Evolutionary conservation across 495 filamentous ascomycete genomes (phyloP), one percentile per base, ranked within the genome.

Genomic region (Amorphotheca resinae): DNA sequence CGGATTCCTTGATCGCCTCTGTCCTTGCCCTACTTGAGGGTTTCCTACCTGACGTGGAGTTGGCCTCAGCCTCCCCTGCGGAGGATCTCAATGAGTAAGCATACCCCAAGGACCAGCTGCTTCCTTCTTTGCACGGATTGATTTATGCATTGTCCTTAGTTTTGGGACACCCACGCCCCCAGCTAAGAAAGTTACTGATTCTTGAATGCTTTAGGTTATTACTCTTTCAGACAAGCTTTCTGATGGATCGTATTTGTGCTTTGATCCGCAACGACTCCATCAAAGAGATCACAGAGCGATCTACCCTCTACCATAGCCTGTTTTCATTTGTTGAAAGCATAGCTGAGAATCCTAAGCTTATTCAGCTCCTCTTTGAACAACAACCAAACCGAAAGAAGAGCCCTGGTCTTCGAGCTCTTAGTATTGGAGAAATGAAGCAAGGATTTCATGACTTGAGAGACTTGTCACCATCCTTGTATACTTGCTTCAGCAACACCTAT

Each of bases 251-350:
- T 9, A 34, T 53, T 14, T 16, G 41, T 9, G 41, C 39, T 7
- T 15, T 53, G 18, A 28, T 53, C 18, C 45, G 38, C 8, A 49
- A 53, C 43, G 46, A 53, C 15, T 53, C 50, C 1, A 49, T 53
- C 20, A 28, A 20, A 9, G 45, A 48, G 32, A 38, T 53, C 11
- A 40, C 33, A 6, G 18, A 49, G 11, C 30, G 50, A 21, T 16
- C 22, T 16, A 36, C 41, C 0, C 32, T 53, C 26, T 53, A 45
- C 21, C 17, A 7, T 0, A 33, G 42, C 20, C 40, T 48, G 9
- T 32, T 48, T 7, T 25, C 34, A 1, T 52, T 52, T 41, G 6
- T 37, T 15, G 22, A 35, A 12, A 12, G 8, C 3, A 40, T 48
- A 14, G 40, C 45, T 6, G 34, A 45, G 9, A 17, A 40, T 20